phyloP scores from a whole-genome alignment of 1,284 basidiomycete genomes.

The Ustilago cynodontis region DNA sequence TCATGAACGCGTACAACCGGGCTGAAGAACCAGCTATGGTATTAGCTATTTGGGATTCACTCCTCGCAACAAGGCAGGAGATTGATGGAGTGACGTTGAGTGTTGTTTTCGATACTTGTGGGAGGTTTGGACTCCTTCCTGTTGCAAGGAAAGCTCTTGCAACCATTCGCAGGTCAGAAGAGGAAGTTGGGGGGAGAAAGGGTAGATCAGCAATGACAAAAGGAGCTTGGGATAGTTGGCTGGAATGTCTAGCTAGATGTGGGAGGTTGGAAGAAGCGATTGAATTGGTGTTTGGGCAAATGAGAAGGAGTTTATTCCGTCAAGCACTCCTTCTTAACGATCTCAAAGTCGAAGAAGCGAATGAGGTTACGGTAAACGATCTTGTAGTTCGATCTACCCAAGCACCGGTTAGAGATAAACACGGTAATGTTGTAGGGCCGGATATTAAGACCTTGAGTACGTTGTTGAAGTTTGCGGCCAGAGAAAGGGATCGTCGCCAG shows the following conservation, averaged over 20 bases:
- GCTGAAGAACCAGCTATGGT: slow-evolving; percentile 79
- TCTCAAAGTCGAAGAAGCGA: neutral
- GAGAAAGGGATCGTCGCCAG: slow-evolving; percentile 32
- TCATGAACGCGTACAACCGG: slow-evolving; percentile 90
- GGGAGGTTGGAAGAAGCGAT: slow-evolving; percentile 79
- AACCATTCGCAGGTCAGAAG: slow-evolving; percentile 34
- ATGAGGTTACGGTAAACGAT: slow-evolving; percentile 2
- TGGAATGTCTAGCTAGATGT: slow-evolving; percentile 87
- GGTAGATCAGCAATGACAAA: slow-evolving; percentile 76
- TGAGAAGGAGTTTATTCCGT: slow-evolving; percentile 70
- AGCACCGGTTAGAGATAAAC: slow-evolving; percentile 23
- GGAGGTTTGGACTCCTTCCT: slow-evolving; percentile 72
- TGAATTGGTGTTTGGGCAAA: slow-evolving; percentile 77
- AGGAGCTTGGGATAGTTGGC: slow-evolving; percentile 79
- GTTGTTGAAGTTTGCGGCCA: slow-evolving; percentile 69
- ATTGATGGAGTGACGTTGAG: slow-evolving; percentile 79
- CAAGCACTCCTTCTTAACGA: slow-evolving; percentile 11
- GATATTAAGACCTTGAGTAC: slow-evolving; percentile 69
- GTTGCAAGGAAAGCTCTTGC: slow-evolving; percentile 37
- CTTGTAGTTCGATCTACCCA: slow-evolving; percentile 9
- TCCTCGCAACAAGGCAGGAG: slow-evolving; percentile 71
- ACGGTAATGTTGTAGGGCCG: slow-evolving; percentile 42
- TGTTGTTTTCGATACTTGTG: slow-evolving; percentile 87
- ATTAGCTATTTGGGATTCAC: slow-evolving; percentile 83
- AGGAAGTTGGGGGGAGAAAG: slow-evolving; percentile 73